Percentiles rank a stretch among this genome's conserved stretches.
These are phyloP conservation scores for Passalora sequoiae DNA, from an alignment of 2,329 filamentous ascomycete genomes.

Conservation along the genomic window DNA sequence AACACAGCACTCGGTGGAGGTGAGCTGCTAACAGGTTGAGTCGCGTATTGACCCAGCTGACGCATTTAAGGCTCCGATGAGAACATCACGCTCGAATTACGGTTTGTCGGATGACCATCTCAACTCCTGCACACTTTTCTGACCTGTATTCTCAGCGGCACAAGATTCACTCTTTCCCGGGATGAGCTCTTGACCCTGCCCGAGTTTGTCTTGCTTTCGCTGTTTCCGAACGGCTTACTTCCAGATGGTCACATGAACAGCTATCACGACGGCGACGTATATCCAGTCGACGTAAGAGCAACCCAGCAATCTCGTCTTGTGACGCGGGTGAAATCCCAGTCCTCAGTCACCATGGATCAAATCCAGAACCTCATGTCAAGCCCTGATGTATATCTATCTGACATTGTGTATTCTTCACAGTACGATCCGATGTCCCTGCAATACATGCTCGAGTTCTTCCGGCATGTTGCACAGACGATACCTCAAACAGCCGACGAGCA, in stretches of 20 bases:
- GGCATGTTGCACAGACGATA: slow-evolving; percentile 93
- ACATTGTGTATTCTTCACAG: slow-evolving; percentile 57
- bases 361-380: slow-evolving; percentile 40
- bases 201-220: slow-evolving; percentile 93
- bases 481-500: slow-evolving; percentile 59
- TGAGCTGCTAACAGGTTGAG: not conserved
- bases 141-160: slow-evolving; percentile 59
- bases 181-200: slow-evolving; percentile 93
- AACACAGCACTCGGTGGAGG: slow-evolving; percentile 71
- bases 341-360: slow-evolving; percentile 33
- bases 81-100: slow-evolving; percentile 88
- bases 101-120: slow-evolving; percentile 54
- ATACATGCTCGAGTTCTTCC: slow-evolving; percentile 99
- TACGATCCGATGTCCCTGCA: slow-evolving; percentile 94
- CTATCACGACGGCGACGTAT: slow-evolving; percentile 86
- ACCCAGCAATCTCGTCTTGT: slow-evolving; percentile 24
- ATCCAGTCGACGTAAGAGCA: slow-evolving; percentile 85
- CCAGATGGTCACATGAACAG: slow-evolving; percentile 94
- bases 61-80: slow-evolving; percentile 62
- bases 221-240: slow-evolving; percentile 97
- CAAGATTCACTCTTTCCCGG: slow-evolving; percentile 85
- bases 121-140: slow-evolving; percentile 3
- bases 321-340: slow-evolving; percentile 29
- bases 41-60: not conserved
- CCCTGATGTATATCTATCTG: slow-evolving; percentile 50